A percentile compares a stretch with the other conserved stretches of the same genome.
phyloP scores from a whole-genome alignment of 345 rosid species.

The Theobroma cacao region DNA sequence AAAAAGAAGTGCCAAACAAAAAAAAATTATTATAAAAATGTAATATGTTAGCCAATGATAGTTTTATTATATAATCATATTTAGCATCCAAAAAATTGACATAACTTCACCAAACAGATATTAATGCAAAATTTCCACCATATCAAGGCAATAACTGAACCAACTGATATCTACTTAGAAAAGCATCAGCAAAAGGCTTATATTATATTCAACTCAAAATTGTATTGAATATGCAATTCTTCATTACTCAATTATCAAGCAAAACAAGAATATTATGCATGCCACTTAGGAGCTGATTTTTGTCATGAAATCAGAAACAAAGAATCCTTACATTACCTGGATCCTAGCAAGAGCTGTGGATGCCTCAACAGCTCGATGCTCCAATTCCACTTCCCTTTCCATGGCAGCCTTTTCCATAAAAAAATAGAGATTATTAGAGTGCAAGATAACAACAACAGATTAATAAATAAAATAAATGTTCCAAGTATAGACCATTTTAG shows the following conservation, averaged over 20 bases:
- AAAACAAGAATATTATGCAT: constrained; percentile 5
- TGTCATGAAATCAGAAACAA: constrained; percentile 6
- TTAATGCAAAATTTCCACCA: background rate
- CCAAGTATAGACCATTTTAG: constrained; percentile 68
- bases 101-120: background rate
- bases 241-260: background rate
- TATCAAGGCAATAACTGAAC: background rate
- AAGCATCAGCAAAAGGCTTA: background rate
- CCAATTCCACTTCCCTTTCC: constrained; percentile 95
- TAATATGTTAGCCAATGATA: background rate
- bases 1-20: background rate
- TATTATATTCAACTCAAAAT: background rate
- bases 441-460: constrained; percentile 2
- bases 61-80: background rate
- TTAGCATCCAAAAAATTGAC: background rate
- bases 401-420: constrained; percentile 78
- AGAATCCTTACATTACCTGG: constrained; percentile 62
- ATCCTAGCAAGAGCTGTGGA: constrained; percentile 91
- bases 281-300: background rate
- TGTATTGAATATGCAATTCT: background rate
- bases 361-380: constrained; percentile 90
- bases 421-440: constrained; percentile 14
- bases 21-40: background rate
- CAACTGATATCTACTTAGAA: background rate
- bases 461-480: constrained; percentile 8